A percentile compares a stretch with the other conserved stretches of the same genome.
phyloP scores from a whole-genome alignment of 192 early-diverging fungal genomes.

The Backusella tuberculispora region DNA sequence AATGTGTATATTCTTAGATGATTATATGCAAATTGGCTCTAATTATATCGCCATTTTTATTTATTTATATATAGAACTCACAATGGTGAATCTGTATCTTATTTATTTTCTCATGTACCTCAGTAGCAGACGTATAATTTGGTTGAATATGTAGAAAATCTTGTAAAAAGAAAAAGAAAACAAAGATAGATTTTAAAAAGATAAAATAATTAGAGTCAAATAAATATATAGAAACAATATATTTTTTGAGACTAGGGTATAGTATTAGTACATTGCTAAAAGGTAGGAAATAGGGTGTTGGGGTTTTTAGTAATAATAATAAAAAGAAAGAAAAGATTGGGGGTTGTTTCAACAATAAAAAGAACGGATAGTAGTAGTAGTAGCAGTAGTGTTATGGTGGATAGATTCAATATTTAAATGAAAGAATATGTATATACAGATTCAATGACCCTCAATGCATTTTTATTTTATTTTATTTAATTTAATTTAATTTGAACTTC shows the following conservation, averaged over 20 bases:
- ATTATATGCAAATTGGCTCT: neutral
- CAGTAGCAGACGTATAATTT: slow-evolving; percentile 23
- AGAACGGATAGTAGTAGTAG: too few species aligned
- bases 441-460: neutral
- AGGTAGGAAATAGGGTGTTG: too few species aligned
- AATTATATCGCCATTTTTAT: neutral
- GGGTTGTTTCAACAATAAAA: too few species aligned
- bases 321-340: too few species aligned
- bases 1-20: neutral
- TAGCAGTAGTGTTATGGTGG: too few species aligned
- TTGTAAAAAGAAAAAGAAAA: neutral
- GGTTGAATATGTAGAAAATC: neutral
- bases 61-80: slow-evolving; percentile 51
- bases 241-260: too few species aligned
- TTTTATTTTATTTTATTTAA: neutral
- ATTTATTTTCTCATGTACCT: slow-evolving; percentile 55
- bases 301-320: too few species aligned
- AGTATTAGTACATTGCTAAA: too few species aligned
- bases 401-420: neutral
- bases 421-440: neutral
- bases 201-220: too few species aligned
- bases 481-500: neutral
- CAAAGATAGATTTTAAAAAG: too few species aligned
- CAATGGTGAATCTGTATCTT: slow-evolving; percentile 70
- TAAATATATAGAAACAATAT: too few species aligned